Evolutionary conservation across 805 yeast genomes (phyloP).

Genomic region (Cyberlindnera sargentensis): DNA sequence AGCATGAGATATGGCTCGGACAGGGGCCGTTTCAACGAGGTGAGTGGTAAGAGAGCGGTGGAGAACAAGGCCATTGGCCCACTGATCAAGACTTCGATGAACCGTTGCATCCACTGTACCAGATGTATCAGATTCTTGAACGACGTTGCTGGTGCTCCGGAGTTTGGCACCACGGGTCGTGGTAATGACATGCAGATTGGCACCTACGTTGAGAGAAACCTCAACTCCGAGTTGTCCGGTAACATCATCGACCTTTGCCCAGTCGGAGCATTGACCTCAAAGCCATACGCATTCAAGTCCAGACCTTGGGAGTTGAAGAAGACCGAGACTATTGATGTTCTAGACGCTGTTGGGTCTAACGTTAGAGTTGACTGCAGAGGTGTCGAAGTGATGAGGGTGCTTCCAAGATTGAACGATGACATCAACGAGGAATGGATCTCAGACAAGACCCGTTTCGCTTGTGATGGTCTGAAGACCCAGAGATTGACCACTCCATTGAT

Average conservation of each 20-base stretch:
- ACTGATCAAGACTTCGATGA: constrained; percentile 82
- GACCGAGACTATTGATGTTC: constrained; percentile 79
- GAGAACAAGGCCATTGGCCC: constrained; percentile 91
- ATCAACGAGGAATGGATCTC: constrained; percentile 89
- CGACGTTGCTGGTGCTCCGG: constrained; percentile 91
- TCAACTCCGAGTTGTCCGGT: constrained; percentile 80
- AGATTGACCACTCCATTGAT: constrained; percentile 76
- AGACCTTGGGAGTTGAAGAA: constrained; percentile 91
- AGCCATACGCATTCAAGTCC: constrained; percentile 88
- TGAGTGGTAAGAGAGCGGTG: constrained; percentile 80
- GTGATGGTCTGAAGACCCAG: constrained; percentile 81
- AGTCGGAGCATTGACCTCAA: constrained; percentile 84
- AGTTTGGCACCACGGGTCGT: constrained; percentile 82
- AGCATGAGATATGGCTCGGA: constrained; percentile 76
- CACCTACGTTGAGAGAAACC: constrained; percentile 77
- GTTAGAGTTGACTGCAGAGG: constrained; percentile 85
- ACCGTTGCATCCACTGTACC: constrained; percentile 88
- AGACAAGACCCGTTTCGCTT: constrained; percentile 80
- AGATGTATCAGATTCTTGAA: constrained; percentile 86
- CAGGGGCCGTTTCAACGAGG: constrained; percentile 78
- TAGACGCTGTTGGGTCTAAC: constrained; percentile 78
- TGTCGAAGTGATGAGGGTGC: constrained; percentile 77
- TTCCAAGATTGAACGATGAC: constrained; percentile 82
- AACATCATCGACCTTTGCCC: constrained; percentile 86
- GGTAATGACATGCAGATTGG: constrained; percentile 92